Base-by-base conservation (phyloP, 208 protist species). In the Leishmania amazonensis region DNA sequence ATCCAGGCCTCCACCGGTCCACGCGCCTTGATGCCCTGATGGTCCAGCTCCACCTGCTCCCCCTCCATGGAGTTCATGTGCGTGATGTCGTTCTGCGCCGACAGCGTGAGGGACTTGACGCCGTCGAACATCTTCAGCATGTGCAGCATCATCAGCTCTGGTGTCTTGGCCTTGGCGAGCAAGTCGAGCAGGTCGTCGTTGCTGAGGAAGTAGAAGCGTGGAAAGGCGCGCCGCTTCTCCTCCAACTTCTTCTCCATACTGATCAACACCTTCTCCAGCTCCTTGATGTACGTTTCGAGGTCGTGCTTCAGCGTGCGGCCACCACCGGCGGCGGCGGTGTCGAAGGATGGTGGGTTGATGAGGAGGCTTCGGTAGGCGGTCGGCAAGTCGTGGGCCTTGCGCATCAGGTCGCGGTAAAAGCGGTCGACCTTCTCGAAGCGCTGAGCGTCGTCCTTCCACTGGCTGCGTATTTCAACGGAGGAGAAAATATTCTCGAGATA, bases 41-140 rank as follows among this genome's bases (percentile, higher is more conserved):
- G 96, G 28, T 98, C 80, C 80, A 96, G 85, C 87, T 98, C 94
- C 82, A 98, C 96, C 76, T 80, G 75, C 82, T 98, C 96, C 17
- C 95, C 96, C 73, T 98, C 96, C 90, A 98, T 96, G 13, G 96
- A 98, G 57, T 96, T 85, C 19, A 98, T 87, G 87, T 97, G 94
- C 35, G 96, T 98, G 80, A 98, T 97, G 78, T 97, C 94, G 77
- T 97, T 96, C 79, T 90, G 87, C 58, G 94, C 89, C 28, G 84
- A 82, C 75, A 98, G 93, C 13, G 87, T 72, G 51, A 98, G 87
- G 38, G 93, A 92, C 81, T 98, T 98, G 83, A 98, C 98, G 84
- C 96, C 95, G 88, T 99, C 98, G 85, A 99, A 99, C 95, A 99
- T 99, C 89, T 99, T 99, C 40, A 96, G 88, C 93, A 99, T 98